Base-by-base conservation (phyloP, 257 asterid species). In the Euphrasia confusa region DNA sequence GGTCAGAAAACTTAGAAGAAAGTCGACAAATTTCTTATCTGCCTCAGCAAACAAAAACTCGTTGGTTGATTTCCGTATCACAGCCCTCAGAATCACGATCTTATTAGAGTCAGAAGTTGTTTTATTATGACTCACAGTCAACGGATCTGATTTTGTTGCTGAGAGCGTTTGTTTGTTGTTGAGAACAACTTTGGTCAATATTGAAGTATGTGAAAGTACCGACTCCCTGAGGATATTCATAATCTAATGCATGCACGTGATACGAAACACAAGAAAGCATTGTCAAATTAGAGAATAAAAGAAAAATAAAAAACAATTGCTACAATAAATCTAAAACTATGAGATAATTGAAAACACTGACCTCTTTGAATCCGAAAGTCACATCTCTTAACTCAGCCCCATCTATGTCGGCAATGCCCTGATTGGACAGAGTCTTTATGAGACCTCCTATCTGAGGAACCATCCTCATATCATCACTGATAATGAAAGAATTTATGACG, bases 381-480 rank as follows among this genome's bases (percentile, higher is more conserved):
- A 58, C 49, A 3, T 8, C 10, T 47, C 10, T n/a, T 6, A 32
- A 5, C 28, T 58, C 47, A 3, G 4, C 13, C 47, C 28, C 27
- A 7, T 13, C 48, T 37, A 28, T 32, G 10, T 32, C 49, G 10
- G 10, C 10, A 30, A 58, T n/a, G 28, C 63, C 63, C 7, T 6
- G 30, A 3, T 1, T 14, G 30, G 7, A 2, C 10, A 59, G 13
- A 37, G 14, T 59, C 4, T 59, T 49, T n/a, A 5, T 6, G 2
- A 37, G 15, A 24, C n/a, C 17, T 27, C 40, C 54, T 11, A 13
- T 1, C 2, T 17, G 61, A 66, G 72, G 72, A 32, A 28, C 2
- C 18, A 72, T 37, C n/a, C 12, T 15, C 9, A 72, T 55, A 47
- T 67, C 61, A 60, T 65, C 71, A 8, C 17, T 8, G 32, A 65